A percentile compares a stretch with the other conserved stretches of the same genome.
These are phyloP conservation scores for Magnusiomyces sp. DNA, from an alignment of 1,139 yeast species.

Conservation along the genomic window DNA sequence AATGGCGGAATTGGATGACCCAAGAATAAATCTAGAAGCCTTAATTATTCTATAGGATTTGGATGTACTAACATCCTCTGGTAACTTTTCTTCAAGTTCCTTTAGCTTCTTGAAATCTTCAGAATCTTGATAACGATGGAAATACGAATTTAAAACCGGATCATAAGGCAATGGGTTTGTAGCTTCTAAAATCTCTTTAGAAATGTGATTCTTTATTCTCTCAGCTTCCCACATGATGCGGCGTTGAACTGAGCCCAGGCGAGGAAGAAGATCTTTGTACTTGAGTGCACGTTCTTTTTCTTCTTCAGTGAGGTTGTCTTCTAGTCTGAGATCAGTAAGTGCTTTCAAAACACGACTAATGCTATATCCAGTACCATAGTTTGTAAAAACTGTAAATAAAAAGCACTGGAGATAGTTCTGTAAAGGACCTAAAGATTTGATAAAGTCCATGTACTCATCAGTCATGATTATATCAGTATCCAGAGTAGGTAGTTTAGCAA, in stretches of 20 bases:
- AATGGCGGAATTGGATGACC: not conserved
- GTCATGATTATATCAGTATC: constrained; percentile 13
- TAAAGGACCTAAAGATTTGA: constrained; percentile 18
- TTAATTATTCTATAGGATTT: not conserved
- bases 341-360: constrained; percentile 22
- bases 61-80: constrained; percentile 10
- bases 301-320: not conserved
- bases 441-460: constrained; percentile 15
- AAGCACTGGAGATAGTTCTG: constrained; percentile 22
- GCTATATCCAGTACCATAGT: constrained; percentile 27
- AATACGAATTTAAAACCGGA: constrained; percentile 15
- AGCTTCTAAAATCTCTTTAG: constrained; percentile 18
- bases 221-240: constrained; percentile 26
- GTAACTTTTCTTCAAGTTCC: constrained; percentile 23
- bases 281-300: not conserved
- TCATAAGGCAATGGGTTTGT: constrained; percentile 22
- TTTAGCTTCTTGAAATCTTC: constrained; percentile 22
- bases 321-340: constrained; percentile 14
- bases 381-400: constrained; percentile 25
- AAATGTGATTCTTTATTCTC: constrained; percentile 13
- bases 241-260: constrained; percentile 22
- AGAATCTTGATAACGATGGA: constrained; percentile 18
- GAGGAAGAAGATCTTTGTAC: constrained; percentile 13
- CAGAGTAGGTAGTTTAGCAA: constrained; percentile 6
- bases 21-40: constrained; percentile 1